A percentile compares a stretch with the other conserved stretches of the same genome.
phyloP scores from a whole-genome alignment of 805 yeast genomes.

The Starmerella ratchasimensis region DNA sequence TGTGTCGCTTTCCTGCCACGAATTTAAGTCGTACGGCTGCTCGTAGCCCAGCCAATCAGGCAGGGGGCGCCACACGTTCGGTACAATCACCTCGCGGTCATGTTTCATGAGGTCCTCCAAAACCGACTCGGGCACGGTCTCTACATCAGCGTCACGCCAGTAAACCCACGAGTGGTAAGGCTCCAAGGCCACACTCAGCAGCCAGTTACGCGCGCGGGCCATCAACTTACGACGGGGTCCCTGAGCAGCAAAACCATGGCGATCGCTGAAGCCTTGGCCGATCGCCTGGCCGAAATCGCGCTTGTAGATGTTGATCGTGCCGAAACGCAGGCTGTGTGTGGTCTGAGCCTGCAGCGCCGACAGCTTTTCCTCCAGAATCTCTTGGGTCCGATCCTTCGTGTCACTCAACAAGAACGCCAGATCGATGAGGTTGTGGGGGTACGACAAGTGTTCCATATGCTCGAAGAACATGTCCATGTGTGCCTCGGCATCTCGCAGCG shows the following conservation, averaged over 20 bases:
- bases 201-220: slow-evolving; percentile 96
- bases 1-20: slow-evolving; percentile 84
- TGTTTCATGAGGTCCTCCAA: slow-evolving; percentile 91
- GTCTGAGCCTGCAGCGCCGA: slow-evolving; percentile 51
- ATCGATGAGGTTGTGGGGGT: slow-evolving; percentile 79
- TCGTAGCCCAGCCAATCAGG: slow-evolving; percentile 82
- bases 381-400: slow-evolving; percentile 78
- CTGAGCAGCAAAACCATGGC: slow-evolving; percentile 95
- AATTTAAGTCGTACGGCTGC: slow-evolving; percentile 91
- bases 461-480: slow-evolving; percentile 82
- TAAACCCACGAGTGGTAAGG: slow-evolving; percentile 96
- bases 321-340: slow-evolving; percentile 48
- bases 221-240: slow-evolving; percentile 90
- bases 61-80: slow-evolving; percentile 95
- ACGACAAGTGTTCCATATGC: slow-evolving; percentile 65
- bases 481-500: slow-evolving; percentile 80
- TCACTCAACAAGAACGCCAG: slow-evolving; percentile 78
- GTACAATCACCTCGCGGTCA: slow-evolving; percentile 83
- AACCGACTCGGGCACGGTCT: slow-evolving; percentile 72
- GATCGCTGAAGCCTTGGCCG: slow-evolving; percentile 86
- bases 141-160: slow-evolving; percentile 99
- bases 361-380: slow-evolving; percentile 40
- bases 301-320: slow-evolving; percentile 69
- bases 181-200: slow-evolving; percentile 70
- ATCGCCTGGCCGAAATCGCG: slow-evolving; percentile 90